These are phyloP conservation scores for Phaeodactylum tricornutum DNA, from an alignment of 108 stramenopile genomes.

Conservation along the genomic window DNA sequence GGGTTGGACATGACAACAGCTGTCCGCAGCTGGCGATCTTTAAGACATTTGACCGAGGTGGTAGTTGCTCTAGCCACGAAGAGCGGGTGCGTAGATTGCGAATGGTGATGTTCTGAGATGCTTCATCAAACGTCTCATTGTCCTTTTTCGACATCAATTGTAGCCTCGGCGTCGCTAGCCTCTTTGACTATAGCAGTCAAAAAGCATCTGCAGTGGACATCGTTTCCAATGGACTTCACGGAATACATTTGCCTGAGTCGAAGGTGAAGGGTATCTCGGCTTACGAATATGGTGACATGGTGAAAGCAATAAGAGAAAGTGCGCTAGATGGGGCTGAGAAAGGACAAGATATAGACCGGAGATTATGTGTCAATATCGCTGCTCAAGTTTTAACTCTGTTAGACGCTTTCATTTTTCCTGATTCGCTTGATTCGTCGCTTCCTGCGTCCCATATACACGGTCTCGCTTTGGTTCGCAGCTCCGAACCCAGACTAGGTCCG, in stretches of 20 bases:
- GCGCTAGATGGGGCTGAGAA: constrained; percentile 1
- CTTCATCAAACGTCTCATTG: background rate
- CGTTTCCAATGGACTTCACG: constrained; percentile 49
- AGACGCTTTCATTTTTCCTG: constrained; percentile 82
- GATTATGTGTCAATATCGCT: constrained; percentile 45
- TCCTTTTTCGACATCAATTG: background rate
- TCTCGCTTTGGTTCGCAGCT: constrained; percentile 58
- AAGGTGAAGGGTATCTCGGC: constrained; percentile 25
- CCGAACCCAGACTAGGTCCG: constrained; percentile 61
- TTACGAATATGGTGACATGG: constrained; percentile 6
- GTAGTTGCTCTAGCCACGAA: constrained; percentile 52
- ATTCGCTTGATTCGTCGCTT: constrained; percentile 49
- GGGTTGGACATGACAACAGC: constrained; percentile 57
- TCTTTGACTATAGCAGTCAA: constrained; percentile 47
- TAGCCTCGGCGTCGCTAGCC: constrained; percentile 50
- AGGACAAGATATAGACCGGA: constrained; percentile 6
- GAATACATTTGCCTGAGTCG: constrained; percentile 47
- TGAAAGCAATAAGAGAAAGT: constrained; percentile 10
- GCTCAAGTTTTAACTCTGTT: constrained; percentile 59
- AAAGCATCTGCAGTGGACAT: constrained; percentile 35
- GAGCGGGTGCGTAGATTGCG: constrained; percentile 27
- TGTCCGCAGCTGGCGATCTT: constrained; percentile 62
- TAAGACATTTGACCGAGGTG: constrained; percentile 55
- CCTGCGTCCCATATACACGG: constrained; percentile 68
- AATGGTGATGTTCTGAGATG: background rate